Evolutionary conservation across 169 alveolate genomes (phyloP).

Genomic region (Plasmodium berghei): DNA sequence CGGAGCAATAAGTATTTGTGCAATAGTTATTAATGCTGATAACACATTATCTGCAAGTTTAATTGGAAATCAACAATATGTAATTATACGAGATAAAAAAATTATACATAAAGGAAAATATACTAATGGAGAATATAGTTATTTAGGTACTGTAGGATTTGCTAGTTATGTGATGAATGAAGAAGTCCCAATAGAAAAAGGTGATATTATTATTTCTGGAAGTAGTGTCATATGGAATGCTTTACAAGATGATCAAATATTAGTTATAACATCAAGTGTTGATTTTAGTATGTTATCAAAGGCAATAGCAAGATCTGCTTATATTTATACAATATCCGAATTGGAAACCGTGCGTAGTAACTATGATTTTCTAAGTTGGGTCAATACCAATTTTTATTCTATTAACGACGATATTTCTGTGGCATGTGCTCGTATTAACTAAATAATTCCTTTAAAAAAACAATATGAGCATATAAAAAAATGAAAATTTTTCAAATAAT

Average conservation of each 20-base stretch:
- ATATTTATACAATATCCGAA: slow-evolving; percentile 22
- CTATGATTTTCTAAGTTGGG: too few species aligned
- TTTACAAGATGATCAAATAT: slow-evolving; percentile 48
- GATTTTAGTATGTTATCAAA: slow-evolving; percentile 36
- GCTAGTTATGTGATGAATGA: slow-evolving; percentile 24
- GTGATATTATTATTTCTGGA: slow-evolving; percentile 59
- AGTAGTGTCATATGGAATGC: slow-evolving; percentile 41
- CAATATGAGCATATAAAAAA: background rate
- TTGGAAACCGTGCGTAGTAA: background rate
- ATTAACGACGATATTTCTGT: slow-evolving; percentile 56
- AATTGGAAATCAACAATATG: slow-evolving; percentile 48
- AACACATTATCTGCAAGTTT: slow-evolving; percentile 48
- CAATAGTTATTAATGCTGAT: slow-evolving; percentile 34
- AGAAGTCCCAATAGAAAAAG: slow-evolving; percentile 28
- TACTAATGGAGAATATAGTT: slow-evolving; percentile 20
- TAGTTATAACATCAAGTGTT: slow-evolving; percentile 19
- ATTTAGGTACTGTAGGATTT: slow-evolving; percentile 24
- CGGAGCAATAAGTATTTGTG: slow-evolving; percentile 59
- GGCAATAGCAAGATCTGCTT: slow-evolving; percentile 52
- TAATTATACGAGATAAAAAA: slow-evolving; percentile 27
- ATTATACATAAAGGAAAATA: slow-evolving; percentile 28
- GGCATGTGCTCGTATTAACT: slow-evolving; percentile 45
- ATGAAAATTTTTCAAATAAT: background rate
- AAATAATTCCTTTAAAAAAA: background rate
- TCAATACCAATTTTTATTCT: too few species aligned